phyloP scores from a whole-genome alignment of 345 rosid genomes.

The Arabidopsis thaliana region DNA sequence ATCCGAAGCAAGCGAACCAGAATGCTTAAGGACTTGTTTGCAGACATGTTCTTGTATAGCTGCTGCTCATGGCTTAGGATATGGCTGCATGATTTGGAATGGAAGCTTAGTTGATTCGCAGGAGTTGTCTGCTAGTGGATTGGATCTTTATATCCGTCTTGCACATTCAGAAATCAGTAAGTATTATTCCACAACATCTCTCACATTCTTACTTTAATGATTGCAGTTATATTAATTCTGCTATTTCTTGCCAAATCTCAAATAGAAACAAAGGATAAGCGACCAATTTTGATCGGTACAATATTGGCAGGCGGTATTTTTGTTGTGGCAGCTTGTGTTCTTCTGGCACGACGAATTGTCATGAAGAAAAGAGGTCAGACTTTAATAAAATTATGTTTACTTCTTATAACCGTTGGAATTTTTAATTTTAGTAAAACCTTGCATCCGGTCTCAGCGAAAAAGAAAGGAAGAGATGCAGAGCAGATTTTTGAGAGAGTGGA shows the following conservation, averaged over 20 bases:
- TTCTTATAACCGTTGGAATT: neutral
- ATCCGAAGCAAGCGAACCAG: slow-evolving; percentile 41
- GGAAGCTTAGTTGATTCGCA: slow-evolving; percentile 48
- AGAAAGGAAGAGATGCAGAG: slow-evolving; percentile 40
- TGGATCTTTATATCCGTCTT: slow-evolving; percentile 54
- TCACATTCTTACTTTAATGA: neutral
- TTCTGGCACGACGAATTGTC: slow-evolving; percentile 28
- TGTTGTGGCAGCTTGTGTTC: slow-evolving; percentile 38
- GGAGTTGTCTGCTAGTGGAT: slow-evolving; percentile 45
- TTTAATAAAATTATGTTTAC: slow-evolving; percentile 15
- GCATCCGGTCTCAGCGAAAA: slow-evolving; percentile 30
- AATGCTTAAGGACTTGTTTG: slow-evolving; percentile 53
- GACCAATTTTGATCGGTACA: slow-evolving; percentile 31
- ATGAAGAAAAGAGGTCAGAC: slow-evolving; percentile 35
- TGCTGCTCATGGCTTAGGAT: slow-evolving; percentile 50
- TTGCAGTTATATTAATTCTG: slow-evolving; percentile 5
- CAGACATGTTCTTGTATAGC: slow-evolving; percentile 61
- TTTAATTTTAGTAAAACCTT: neutral
- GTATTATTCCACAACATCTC: slow-evolving; percentile 14
- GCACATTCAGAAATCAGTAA: slow-evolving; percentile 55
- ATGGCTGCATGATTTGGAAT: slow-evolving; percentile 65
- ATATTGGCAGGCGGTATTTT: slow-evolving; percentile 28
- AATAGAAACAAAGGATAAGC: slow-evolving; percentile 29
- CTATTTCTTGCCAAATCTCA: neutral
- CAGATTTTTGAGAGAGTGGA: slow-evolving; percentile 42